Percentiles rank a stretch among this genome's conserved stretches.
Conservation (phyloP, 2,329 filamentous ascomycete species). For the Pseudogymnoascus sp. region DNA sequence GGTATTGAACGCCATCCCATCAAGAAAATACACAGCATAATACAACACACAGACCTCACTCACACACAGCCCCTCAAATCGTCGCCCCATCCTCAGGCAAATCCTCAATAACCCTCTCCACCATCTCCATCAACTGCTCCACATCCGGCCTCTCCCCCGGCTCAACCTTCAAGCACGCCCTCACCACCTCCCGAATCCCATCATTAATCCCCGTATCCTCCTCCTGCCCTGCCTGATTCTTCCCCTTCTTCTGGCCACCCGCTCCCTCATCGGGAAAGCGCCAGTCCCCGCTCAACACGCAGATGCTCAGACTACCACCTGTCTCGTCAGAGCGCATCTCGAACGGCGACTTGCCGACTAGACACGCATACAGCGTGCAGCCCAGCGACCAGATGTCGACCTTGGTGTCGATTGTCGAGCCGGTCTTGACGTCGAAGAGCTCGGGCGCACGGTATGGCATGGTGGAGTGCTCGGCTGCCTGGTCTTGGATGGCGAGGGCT, state of each 20-base stretch:
- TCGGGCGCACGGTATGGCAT: conserved; percentile 98
- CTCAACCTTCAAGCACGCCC: conserved; percentile 79
- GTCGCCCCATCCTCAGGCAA: conserved; percentile 51
- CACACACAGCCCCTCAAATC: background rate
- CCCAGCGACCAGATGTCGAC: conserved; percentile 97
- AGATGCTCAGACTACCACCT: conserved; percentile 84
- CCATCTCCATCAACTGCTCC: conserved; percentile 69
- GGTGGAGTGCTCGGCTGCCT: conserved; percentile 89
- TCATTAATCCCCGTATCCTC: conserved; percentile 57
- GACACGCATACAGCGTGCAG: conserved; percentile 93
- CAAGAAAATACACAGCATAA: conserved; percentile 8
- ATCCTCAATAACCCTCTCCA: conserved; percentile 62
- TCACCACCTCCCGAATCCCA: conserved; percentile 76
- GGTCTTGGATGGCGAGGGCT: conserved; percentile 87
- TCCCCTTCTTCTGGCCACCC: conserved; percentile 36
- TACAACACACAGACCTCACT: background rate
- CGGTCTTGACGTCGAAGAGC: conserved; percentile 95
- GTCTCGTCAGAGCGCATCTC: conserved; percentile 95
- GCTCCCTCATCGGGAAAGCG: conserved; percentile 84
- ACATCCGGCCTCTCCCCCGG: conserved; percentile 81
- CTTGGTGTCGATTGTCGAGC: conserved; percentile 84
- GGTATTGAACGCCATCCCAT: background rate
- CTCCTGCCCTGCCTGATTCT: conserved; percentile 25
- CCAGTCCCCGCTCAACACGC: conserved; percentile 91
- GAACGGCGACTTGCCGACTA: conserved; percentile 94